Evolutionary conservation across 108 stramenopile species (phyloP), one percentile per base, ranked within the genome.

Genomic region (Skeletonema potamos): DNA sequence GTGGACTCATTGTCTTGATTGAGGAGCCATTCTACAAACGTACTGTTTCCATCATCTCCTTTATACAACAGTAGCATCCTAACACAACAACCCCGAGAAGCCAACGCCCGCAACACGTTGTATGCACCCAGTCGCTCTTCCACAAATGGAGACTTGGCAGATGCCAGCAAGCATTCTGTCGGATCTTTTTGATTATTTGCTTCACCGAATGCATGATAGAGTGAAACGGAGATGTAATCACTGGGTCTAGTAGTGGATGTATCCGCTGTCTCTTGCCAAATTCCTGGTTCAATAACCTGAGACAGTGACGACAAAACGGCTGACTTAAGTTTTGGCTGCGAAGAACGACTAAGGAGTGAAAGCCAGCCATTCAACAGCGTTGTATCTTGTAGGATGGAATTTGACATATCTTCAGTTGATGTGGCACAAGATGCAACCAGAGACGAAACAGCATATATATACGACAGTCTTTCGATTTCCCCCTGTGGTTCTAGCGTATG

Each of bases 261-360:
- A 3, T 30, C 41, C 43, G 8, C 44, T 39, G 41, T 17, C 2
- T 64, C 69, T 22, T 58, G 54, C 76, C 76, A 70, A 27, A 65
- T 58, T 3, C 57, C 29, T 41, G 76, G 76, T 43, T 77, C 76
- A 34, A 77, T 68, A 9, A 77, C 76, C 59, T 70, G 76, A 28
- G 76, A 62, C 10, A 77, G 28, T 9, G 76, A 77, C 17, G 58
- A 77, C 10, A 77, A 63, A 32, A 77, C 57, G 8, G 76, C 46
- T 24, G 76, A 77, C 63, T 77, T 77, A 46, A 77, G 37, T 54
- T 77, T 77, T 20, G 76, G 76, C 58, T 77, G 76, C 8, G 76
- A 58, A 3, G 54, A 69, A 54, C 76, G 76, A 51, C 64, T 60
- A 46, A 70, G 64, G 11, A 77, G 58, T 27, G 76, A 77, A 32